A percentile compares a stretch with the other conserved stretches of the same genome.
Evolutionary conservation across 2,329 filamentous ascomycete species (phyloP).

Genomic region (Metarhizium sp.): DNA sequence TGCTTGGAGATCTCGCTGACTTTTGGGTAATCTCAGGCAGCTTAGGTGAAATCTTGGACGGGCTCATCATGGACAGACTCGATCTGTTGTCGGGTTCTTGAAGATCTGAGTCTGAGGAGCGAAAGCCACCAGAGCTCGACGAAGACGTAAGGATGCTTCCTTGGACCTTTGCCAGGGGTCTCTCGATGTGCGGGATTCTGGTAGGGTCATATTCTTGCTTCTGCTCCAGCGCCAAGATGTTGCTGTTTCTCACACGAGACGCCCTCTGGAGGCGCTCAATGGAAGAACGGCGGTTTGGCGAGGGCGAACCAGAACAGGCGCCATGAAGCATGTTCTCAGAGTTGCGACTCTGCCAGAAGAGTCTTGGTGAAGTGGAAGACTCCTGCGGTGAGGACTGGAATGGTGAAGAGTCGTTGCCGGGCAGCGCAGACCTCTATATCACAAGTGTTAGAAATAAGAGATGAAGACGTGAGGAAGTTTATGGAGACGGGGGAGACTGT

Average conservation of each 20-base stretch:
- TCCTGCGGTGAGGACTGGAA: conserved; percentile 77
- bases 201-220: conserved; percentile 88
- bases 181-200: conserved; percentile 66
- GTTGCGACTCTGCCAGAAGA: conserved; percentile 85
- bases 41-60: conserved; percentile 12
- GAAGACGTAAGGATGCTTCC: conserved; percentile 60
- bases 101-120: conserved; percentile 35
- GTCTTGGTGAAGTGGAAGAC: conserved; percentile 61
- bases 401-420: conserved; percentile 65
- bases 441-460: conserved; percentile 15
- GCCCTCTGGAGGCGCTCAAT: conserved; percentile 93
- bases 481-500: not conserved
- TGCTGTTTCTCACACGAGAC: conserved; percentile 95
- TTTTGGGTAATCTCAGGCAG: conserved; percentile 10
- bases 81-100: conserved; percentile 38
- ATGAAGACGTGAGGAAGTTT: not conserved
- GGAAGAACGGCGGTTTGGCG: conserved; percentile 73
- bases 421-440: conserved; percentile 53
- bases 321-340: conserved; percentile 66
- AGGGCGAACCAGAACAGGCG: conserved; percentile 51
- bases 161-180: conserved; percentile 70
- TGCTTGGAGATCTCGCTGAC: conserved; percentile 48
- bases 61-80: conserved; percentile 23
- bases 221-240: conserved; percentile 87
- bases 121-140: conserved; percentile 42